Evolutionary conservation across 148 eudicot genomes (phyloP).

Genomic region (Dianthus caryophyllus): DNA sequence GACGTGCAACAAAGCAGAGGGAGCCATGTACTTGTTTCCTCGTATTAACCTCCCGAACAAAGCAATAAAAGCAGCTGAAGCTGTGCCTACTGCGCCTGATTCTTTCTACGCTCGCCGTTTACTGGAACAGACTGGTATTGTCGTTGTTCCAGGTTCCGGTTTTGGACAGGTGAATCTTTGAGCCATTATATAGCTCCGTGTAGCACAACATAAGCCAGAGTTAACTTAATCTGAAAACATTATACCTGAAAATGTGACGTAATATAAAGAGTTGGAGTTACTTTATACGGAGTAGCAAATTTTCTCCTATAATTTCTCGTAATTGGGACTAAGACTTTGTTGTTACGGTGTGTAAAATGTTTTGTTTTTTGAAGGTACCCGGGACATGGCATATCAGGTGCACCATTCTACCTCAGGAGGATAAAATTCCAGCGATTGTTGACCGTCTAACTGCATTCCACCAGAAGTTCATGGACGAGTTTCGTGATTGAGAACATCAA

Average conservation of each 20-base stretch:
- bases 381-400: slow-evolving; percentile 97
- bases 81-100: slow-evolving; percentile 59
- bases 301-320: no score
- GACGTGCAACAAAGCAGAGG: slow-evolving; percentile 91
- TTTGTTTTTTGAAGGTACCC: slow-evolving; percentile 41
- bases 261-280: no score
- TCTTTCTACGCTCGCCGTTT: slow-evolving; percentile 66
- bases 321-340: neutral
- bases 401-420: slow-evolving; percentile 93
- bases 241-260: no score
- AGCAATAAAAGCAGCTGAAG: slow-evolving; percentile 82
- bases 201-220: no score
- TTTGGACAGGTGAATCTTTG: slow-evolving; percentile 71
- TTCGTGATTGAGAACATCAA: slow-evolving; percentile 35
- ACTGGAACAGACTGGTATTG: slow-evolving; percentile 78
- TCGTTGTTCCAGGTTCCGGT: slow-evolving; percentile 88
- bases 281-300: no score
- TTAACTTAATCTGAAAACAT: no score
- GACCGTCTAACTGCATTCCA: slow-evolving; percentile 74
- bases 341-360: slow-evolving; percentile 4
- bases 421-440: slow-evolving; percentile 78
- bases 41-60: slow-evolving; percentile 60
- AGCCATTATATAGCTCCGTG: neutral
- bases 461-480: slow-evolving; percentile 72
- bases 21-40: slow-evolving; percentile 97